A percentile compares a stretch with the other conserved stretches of the same genome.
Conservation (phyloP, 306 rosid genomes). For the Trifolium dubium region DNA sequence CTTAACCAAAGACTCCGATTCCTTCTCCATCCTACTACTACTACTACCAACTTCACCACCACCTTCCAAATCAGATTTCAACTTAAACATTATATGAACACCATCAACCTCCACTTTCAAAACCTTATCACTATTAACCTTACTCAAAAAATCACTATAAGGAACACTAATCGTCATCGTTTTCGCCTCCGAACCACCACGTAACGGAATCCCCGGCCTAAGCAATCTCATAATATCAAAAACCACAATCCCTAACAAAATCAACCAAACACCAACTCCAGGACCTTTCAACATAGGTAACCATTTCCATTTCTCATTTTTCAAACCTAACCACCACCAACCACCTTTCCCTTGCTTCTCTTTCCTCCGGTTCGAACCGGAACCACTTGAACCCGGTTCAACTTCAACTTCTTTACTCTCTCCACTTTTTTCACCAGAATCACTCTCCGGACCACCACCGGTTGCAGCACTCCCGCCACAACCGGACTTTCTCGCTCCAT, state of each 20-base stretch:
- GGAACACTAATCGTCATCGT: conserved; percentile 66
- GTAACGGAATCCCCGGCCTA: conserved; percentile 80
- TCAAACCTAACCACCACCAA: conserved; percentile 73
- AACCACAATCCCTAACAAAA: conserved; percentile 82
- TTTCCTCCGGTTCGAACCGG: conserved; percentile 66
- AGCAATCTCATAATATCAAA: conserved; percentile 74
- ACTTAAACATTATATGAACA: conserved; percentile 84
- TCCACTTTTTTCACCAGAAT: conserved; percentile 77
- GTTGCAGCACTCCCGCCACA: conserved; percentile 28
- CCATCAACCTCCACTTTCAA: conserved; percentile 98
- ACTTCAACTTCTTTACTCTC: conserved; percentile 55
- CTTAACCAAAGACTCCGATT: conserved; percentile 67
- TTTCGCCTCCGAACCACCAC: conserved; percentile 87
- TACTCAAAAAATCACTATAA: conserved; percentile 88
- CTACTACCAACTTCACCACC: conserved; percentile 60
- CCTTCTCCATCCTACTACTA: conserved; percentile 63
- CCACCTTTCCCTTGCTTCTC: conserved; percentile 79
- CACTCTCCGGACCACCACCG: conserved; percentile 69
- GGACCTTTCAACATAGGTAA: conserved; percentile 82
- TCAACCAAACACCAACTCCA: conserved; percentile 76
- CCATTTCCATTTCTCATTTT: conserved; percentile 89
- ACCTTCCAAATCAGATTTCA: conserved; percentile 67
- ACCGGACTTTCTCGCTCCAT: conserved; percentile 8
- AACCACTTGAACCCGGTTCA: conserved; percentile 54
- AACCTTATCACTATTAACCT: conserved; percentile 74